phyloP scores from a whole-genome alignment of 495 filamentous ascomycete genomes.

The Xylaria bambusicola region DNA sequence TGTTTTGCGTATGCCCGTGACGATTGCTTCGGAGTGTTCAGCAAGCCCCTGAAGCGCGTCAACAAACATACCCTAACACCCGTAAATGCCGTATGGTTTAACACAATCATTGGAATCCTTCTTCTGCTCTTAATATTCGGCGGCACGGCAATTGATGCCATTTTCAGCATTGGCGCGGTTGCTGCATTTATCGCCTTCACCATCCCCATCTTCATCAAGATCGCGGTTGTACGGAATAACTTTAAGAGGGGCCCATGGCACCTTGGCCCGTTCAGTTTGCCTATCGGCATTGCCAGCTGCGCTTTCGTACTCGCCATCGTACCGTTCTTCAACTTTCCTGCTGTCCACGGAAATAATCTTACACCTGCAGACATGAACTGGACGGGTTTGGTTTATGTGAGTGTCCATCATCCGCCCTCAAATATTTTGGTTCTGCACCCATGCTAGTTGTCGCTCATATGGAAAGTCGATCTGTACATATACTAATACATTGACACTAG shows the following conservation, averaged over 20 bases:
- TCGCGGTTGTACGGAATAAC: conserved; percentile 70
- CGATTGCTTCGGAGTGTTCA: conserved; percentile 68
- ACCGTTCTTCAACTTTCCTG: conserved; percentile 73
- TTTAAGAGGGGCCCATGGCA: conserved; percentile 77
- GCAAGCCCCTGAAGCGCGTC: conserved; percentile 65
- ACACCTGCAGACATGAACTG: conserved; percentile 68
- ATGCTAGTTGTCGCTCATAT: not conserved
- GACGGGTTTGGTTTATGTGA: conserved; percentile 72
- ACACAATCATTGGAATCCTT: conserved; percentile 62
- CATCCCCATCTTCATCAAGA: conserved; percentile 72
- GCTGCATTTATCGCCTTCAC: conserved; percentile 75
- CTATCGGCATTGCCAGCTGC: conserved; percentile 62
- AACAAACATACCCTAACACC: conserved; percentile 68
- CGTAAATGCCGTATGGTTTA: conserved; percentile 79
- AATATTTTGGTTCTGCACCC: not conserved
- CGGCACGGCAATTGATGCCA: conserved; percentile 67
- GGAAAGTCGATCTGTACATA: not conserved
- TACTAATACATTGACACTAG: conserved; percentile 22
- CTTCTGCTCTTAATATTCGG: conserved; percentile 71
- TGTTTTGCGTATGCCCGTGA: conserved; percentile 81
- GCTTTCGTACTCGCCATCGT: conserved; percentile 71
- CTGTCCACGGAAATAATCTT: conserved; percentile 57
- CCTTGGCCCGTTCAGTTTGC: conserved; percentile 62
- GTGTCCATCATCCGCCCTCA: not conserved
- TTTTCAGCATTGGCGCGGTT: conserved; percentile 77